phyloP scores from a whole-genome alignment of 768 basidiomycete genomes.

The Hericium rajendrae region DNA sequence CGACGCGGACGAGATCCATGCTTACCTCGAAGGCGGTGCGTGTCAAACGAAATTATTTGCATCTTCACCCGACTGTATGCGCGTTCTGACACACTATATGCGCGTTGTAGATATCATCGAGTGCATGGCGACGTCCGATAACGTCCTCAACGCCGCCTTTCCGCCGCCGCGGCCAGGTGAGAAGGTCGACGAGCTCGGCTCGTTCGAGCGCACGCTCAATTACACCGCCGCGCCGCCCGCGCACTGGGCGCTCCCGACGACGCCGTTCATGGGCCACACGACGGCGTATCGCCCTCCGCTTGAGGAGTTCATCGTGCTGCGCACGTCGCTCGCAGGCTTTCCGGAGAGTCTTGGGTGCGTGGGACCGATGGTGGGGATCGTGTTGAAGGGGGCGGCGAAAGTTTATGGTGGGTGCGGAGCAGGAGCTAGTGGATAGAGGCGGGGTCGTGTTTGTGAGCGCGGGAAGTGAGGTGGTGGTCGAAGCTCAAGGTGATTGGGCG shows the following conservation, averaged over 20 bases:
- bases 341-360: not conserved
- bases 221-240: slow-evolving; percentile 18
- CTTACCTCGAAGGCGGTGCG: slow-evolving; percentile 47
- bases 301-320: slow-evolving; percentile 21
- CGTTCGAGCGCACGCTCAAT: slow-evolving; percentile 19
- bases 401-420: slow-evolving; percentile 9
- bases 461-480: slow-evolving; percentile 12
- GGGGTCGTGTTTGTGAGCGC: slow-evolving; percentile 17
- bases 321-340: slow-evolving; percentile 11
- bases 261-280: slow-evolving; percentile 13
- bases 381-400: slow-evolving; percentile 12
- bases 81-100: not conserved
- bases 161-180: slow-evolving; percentile 11
- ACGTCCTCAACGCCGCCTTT: slow-evolving; percentile 49
- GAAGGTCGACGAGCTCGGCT: slow-evolving; percentile 7
- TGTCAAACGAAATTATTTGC: not conserved
- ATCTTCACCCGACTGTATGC: not conserved
- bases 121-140: slow-evolving; percentile 50
- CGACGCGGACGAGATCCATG: slow-evolving; percentile 47
- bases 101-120: slow-evolving; percentile 44
- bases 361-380: slow-evolving; percentile 18
- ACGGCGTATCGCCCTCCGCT: slow-evolving; percentile 18
- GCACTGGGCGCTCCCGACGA: slow-evolving; percentile 15
- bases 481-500: slow-evolving; percentile 9
- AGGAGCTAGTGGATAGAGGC: slow-evolving; percentile 13